Evolutionary conservation across 1,284 basidiomycete species (phyloP).

Genomic region (Mycosarcoma maydis): DNA sequence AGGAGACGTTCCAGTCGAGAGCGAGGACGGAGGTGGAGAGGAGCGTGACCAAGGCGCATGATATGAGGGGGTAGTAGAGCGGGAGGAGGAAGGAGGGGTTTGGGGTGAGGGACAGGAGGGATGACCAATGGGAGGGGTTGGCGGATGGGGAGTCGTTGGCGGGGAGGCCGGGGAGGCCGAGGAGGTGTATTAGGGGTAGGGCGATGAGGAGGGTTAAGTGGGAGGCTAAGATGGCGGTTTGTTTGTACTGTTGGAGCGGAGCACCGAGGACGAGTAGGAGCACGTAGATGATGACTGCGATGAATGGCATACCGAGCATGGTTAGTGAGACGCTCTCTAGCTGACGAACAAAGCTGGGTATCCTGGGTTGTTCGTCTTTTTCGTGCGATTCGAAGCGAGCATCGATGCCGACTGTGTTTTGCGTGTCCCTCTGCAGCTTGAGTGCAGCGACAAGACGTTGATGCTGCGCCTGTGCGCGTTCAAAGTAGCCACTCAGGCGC

Average conservation of each 20-base stretch:
- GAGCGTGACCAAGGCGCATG: not conserved
- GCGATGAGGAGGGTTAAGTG: slow-evolving; percentile 16
- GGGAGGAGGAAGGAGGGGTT: slow-evolving; percentile 21
- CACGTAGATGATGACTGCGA: not conserved
- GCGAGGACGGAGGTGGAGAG: slow-evolving; percentile 5
- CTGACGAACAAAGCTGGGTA: slow-evolving; percentile 20
- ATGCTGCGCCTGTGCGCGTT: slow-evolving; percentile 3
- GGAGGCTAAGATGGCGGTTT: slow-evolving; percentile 1
- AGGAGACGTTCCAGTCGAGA: slow-evolving; percentile 25
- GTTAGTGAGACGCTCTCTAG: slow-evolving; percentile 16
- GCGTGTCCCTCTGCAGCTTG: not conserved
- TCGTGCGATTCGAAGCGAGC: not conserved
- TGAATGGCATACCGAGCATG: slow-evolving; percentile 8
- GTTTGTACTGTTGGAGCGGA: not conserved
- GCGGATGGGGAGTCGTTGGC: too few species aligned
- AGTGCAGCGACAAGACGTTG: not conserved
- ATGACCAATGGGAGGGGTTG: slow-evolving; percentile 3
- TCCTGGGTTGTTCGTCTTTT: not conserved
- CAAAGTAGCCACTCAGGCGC: slow-evolving; percentile 11
- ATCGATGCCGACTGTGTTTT: not conserved
- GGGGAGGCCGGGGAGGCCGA: slow-evolving; percentile 25
- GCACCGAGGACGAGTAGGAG: slow-evolving; percentile 3
- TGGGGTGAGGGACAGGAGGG: slow-evolving; percentile 16
- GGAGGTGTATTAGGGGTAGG: slow-evolving; percentile 3
- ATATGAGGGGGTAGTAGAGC: slow-evolving; percentile 24